Evolutionary conservation across 2,329 filamentous ascomycete species (phyloP).

Genomic region (Colletotrichum viniferum): DNA sequence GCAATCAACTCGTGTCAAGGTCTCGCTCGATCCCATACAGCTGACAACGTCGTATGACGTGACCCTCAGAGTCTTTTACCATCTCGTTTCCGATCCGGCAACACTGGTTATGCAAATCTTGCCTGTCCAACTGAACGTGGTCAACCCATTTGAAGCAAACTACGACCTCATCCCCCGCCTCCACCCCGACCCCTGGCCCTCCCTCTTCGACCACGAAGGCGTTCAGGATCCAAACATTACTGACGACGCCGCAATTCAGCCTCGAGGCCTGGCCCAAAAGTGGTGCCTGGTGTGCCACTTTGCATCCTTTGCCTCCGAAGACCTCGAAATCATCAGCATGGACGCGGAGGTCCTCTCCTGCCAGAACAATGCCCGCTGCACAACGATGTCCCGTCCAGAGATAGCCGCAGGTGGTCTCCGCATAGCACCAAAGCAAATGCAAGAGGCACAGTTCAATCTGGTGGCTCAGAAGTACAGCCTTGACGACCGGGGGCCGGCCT

Average conservation of each 20-base stretch:
- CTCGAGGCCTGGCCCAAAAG: slow-evolving; percentile 73
- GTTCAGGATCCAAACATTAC: slow-evolving; percentile 39
- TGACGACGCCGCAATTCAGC: slow-evolving; percentile 30
- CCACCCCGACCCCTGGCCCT: slow-evolving; percentile 82
- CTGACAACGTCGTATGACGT: slow-evolving; percentile 66
- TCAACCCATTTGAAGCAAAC: slow-evolving; percentile 88
- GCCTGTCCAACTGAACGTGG: slow-evolving; percentile 72
- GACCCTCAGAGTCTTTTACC: slow-evolving; percentile 76
- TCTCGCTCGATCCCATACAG: slow-evolving; percentile 56
- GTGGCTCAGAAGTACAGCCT: slow-evolving; percentile 77
- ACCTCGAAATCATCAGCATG: slow-evolving; percentile 67
- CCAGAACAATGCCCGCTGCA: slow-evolving; percentile 67
- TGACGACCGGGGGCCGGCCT: slow-evolving; percentile 79
- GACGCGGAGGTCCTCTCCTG: slow-evolving; percentile 65
- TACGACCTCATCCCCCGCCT: slow-evolving; percentile 85
- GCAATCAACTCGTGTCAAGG: slow-evolving; percentile 44
- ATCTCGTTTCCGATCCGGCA: slow-evolving; percentile 77
- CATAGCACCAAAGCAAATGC: slow-evolving; percentile 70
- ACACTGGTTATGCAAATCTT: slow-evolving; percentile 80
- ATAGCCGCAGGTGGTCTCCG: slow-evolving; percentile 46
- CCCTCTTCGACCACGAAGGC: slow-evolving; percentile 73
- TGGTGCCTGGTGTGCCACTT: slow-evolving; percentile 79
- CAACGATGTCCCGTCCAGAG: slow-evolving; percentile 41
- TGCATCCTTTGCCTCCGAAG: slow-evolving; percentile 78
- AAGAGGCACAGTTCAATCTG: slow-evolving; percentile 75